Base-by-base conservation (phyloP, 2,329 filamentous ascomycete genomes). In the Ascochyta clinopodiicola region DNA sequence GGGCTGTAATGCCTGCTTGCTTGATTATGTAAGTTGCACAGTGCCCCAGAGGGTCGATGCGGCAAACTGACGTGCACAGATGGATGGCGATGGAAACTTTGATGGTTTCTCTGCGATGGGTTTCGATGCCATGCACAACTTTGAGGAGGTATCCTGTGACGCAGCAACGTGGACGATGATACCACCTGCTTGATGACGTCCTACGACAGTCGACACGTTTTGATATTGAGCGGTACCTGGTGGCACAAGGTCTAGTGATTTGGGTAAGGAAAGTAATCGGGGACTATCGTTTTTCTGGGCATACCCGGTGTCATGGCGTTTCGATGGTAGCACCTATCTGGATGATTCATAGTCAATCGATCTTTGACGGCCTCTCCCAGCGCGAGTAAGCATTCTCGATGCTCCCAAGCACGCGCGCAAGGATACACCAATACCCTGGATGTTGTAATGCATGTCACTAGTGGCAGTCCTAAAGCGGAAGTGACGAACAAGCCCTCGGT, bases 41-140 rank as follows among this genome's bases (percentile, higher is more conserved):
- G 1, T n/a, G 12, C 9, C 19, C 19, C 17, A n/a, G 9, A 17
- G 8, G 32, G 12, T 56, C 55, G 39, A n/a, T 19, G 21, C 40
- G 15, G 43, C 10, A 50, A 51, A 61, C 68, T 75, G 61, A 79
- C 71, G 60, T 71, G 48, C 32, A 17, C 63, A 90, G 88, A 87
- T 88, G 73, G 85, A 88, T 57, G 84, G 84, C 15, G 90, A 92
- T 68, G 88, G 89, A 48, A 85, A 86, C 43, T 86, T 86, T 60
- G 91, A 95, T 72, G 86, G 88, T 32, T 79, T 96, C 55, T 81
- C 87, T 51, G 86, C 86, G 0, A 91, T 96, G 88, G 91, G 91
- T 1, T 96, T 96, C 69, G 86, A 86, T 60, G 84, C 90, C 39
- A 78, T 92, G 59, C 89, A 94, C 75, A 88, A 84, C 36, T 96